Evolutionary conservation across 78 protist genomes (phyloP), one percentile per base, ranked within the genome.

Genomic region (Abeoforma whisleri): DNA sequence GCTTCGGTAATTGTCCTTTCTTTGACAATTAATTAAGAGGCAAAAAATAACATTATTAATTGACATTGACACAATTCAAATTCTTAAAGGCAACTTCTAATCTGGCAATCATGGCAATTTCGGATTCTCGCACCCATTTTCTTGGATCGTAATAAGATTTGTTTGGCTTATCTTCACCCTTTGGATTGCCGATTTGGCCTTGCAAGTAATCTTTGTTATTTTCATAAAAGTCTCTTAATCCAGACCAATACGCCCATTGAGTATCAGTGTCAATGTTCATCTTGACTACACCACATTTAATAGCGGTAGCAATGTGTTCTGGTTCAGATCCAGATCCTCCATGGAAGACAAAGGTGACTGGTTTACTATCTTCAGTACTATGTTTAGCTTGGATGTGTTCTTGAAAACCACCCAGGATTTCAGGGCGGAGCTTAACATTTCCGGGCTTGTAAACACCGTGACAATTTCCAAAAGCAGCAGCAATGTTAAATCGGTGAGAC

Each of bases 261-360:
- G 91, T 88, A 85, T 91, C 93, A 30, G 93, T 91, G 87, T 91
- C 93, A 40, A 91, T 82, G 91, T 91, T 91, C 91, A 91, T 88
- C 91, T 91, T 91, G 83, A 87, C 48, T 22, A 87, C 87, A 48
- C 93, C 93, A 79, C 77, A 40, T 30, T 12, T 5, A 57, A 91
- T 39, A 22, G 93, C 93, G 48, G 81, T 40, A 38, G 32, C 48
- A 72, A 91, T 91, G 33, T 91, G 88, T 72, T 57, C 75, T 23
- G 37, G 38, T 40, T 57, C 79, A 25, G 93, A 91, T 19, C 93
- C 93, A 22, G 90, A 85, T 76, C 93, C 93, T 34, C 93, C 93
- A 84, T 91, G 93, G 89, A 91, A 87, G 70, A 91, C 93, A 40
- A 91, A 88, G 72, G 40, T 40, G 31, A 68, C 68, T 28, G 93